Conservation (phyloP, 176 grass and related monocot genomes). For the Oryza meridionalis region DNA sequence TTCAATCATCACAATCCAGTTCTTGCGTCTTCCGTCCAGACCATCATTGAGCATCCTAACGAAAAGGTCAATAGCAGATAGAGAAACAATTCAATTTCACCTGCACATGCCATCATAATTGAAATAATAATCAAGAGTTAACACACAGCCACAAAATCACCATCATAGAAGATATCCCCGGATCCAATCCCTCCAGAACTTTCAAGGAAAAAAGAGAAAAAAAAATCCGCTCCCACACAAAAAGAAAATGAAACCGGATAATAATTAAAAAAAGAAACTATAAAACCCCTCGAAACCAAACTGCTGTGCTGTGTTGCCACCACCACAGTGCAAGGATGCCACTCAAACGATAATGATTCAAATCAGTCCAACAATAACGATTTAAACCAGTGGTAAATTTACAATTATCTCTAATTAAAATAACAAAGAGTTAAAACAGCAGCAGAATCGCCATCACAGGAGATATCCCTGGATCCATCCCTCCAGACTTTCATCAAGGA, state of each 20-base stretch:
- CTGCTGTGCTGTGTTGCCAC: neutral
- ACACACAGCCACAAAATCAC: neutral
- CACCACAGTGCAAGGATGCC: neutral
- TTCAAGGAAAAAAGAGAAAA: neutral
- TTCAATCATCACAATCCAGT: neutral
- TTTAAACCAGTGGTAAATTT: no score
- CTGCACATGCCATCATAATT: neutral
- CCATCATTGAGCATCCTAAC: neutral
- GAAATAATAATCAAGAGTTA: neutral
- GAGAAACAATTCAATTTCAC: neutral
- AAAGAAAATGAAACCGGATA: neutral
- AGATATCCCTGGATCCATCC: constrained; percentile 24
- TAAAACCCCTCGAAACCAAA: neutral
- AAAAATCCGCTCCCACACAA: neutral
- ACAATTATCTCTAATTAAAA: no score
- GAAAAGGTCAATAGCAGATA: neutral
- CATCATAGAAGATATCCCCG: constrained; percentile 12
- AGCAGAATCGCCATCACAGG: neutral
- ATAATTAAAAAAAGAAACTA: neutral
- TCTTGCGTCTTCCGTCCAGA: neutral
- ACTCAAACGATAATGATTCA: no score
- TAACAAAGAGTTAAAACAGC: neutral
- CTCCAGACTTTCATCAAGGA: neutral
- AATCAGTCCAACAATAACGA: no score
- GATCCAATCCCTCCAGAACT: neutral